Evolutionary conservation across 2,329 filamentous ascomycete genomes (phyloP), one percentile per base, ranked within the genome.

Genomic region (Whalleya microplaca): DNA sequence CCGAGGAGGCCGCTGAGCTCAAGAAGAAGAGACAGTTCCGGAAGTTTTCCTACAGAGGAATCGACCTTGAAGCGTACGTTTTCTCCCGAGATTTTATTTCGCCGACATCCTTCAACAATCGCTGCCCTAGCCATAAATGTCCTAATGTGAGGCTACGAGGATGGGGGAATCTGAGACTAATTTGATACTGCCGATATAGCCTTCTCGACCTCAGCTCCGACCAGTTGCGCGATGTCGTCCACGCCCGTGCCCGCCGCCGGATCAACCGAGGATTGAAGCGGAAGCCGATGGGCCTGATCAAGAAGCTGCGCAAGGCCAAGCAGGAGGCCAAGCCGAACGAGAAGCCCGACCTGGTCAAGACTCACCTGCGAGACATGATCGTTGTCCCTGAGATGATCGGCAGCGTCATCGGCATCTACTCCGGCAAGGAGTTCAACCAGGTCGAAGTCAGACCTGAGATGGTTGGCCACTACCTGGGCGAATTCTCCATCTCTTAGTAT

Each of bases 371-470:
- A 82, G 90, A 99, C 86, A 99, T 99, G 95, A 97, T 99, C 80
- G 89, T 99, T 77, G 95, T 99, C 72, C 95, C 95, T 74, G 95
- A 99, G 87, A 98, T 99, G 95, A 99, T 99, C 78, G 95, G 95
- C 75, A 91, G 86, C 81, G 94, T 99, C 75, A 90, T 99, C 75
- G 95, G 93, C 78, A 95, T 99, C 86, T 99, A 99, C 91, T 96
- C 92, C 70, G 95, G 95, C 78, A 99, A 99, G 90, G 93, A 98
- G 83, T 99, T 99, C 91, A 99, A 99, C 90, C 94, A 97, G 87
- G 93, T 99, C 73, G 95, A 99, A 83, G 95, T 99, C 85, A 97
- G 97, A 89, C 95, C 95, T 73, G 95, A 99, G 87, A 99, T 99
- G 95, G 95, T 99, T 81, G 95, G 95, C 79, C 94, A 98, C 86